A percentile compares a stretch with the other conserved stretches of the same genome.
Evolutionary conservation across 176 grass and related monocot genomes (phyloP).

Genomic region (Puya raimondii): DNA sequence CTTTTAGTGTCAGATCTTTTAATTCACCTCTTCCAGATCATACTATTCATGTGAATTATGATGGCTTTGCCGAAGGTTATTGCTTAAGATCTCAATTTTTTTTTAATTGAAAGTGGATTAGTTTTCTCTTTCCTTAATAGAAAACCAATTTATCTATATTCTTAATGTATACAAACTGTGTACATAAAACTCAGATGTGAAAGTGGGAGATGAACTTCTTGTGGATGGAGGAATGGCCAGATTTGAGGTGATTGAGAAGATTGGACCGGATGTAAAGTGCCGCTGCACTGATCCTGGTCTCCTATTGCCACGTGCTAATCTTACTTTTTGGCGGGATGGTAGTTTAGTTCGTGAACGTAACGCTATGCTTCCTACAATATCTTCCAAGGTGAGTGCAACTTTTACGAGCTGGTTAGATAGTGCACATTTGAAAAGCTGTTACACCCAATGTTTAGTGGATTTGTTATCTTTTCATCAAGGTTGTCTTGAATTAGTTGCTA

Average conservation of each 20-base stretch:
- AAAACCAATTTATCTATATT: not conserved
- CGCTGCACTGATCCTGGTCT: constrained; percentile 87
- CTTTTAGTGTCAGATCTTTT: constrained; percentile 92
- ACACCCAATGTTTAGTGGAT: not conserved
- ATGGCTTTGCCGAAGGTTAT: constrained; percentile 95
- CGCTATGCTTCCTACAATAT: constrained; percentile 98
- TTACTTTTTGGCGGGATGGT: constrained; percentile 88
- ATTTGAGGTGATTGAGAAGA: constrained; percentile 92
- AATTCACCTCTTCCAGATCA: constrained; percentile 65
- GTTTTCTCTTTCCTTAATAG: not conserved
- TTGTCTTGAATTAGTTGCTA: not conserved
- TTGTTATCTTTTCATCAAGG: not conserved
- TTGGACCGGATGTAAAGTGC: constrained; percentile 92
- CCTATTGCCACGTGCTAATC: constrained; percentile 81
- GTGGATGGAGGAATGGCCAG: constrained; percentile 95
- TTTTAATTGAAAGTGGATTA: not conserved
- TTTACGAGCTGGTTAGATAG: not conserved
- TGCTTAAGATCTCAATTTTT: constrained; percentile 15
- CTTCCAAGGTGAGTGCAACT: constrained; percentile 63
- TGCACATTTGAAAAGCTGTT: not conserved
- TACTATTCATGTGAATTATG: constrained; percentile 88
- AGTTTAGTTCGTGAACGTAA: constrained; percentile 81
- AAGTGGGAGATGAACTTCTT: constrained; percentile 87
- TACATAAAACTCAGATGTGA: constrained; percentile 56
- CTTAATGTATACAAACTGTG: not conserved